Percentiles rank a stretch among this genome's conserved stretches.
phyloP scores from a whole-genome alignment of 2,329 filamentous ascomycete species.

The Fusarium sp. region DNA sequence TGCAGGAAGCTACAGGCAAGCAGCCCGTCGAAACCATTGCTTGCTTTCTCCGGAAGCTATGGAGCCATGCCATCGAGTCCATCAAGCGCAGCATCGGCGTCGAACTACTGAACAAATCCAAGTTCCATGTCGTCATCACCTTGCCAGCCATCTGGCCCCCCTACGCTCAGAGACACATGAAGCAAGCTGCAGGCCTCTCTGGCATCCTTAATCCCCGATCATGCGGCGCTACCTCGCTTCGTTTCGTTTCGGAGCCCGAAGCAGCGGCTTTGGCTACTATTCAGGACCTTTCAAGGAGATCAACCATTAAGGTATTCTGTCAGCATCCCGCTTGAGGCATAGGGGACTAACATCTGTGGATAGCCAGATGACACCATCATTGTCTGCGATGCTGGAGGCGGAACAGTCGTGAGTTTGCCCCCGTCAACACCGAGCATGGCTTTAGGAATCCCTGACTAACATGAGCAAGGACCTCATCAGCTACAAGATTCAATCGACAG shows the following conservation, averaged over 20 bases:
- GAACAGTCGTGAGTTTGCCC: slow-evolving; percentile 48
- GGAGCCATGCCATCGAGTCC: slow-evolving; percentile 45
- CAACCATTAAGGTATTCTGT: slow-evolving; percentile 33
- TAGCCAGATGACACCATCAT: slow-evolving; percentile 44
- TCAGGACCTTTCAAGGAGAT: slow-evolving; percentile 41
- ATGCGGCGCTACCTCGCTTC: slow-evolving; percentile 47
- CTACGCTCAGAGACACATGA: slow-evolving; percentile 54
- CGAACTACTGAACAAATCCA: slow-evolving; percentile 26
- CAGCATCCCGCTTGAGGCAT: accelerated
- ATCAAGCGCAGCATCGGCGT: slow-evolving; percentile 41
- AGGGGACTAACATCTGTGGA: accelerated
- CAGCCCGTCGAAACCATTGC: slow-evolving; percentile 47
- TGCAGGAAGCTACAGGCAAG: slow-evolving; percentile 21
- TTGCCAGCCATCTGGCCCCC: slow-evolving; percentile 60
- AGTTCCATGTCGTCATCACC: slow-evolving; percentile 55
- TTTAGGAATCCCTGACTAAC: accelerated
- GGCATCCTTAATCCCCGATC: slow-evolving; percentile 50
- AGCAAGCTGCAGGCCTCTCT: slow-evolving; percentile 47
- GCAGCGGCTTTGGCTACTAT: slow-evolving; percentile 57
- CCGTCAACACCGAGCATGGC: not conserved
- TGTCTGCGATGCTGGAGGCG: slow-evolving; percentile 54
- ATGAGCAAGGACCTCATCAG: slow-evolving; percentile 54
- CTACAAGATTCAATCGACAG: slow-evolving; percentile 44
- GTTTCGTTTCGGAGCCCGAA: slow-evolving; percentile 59
- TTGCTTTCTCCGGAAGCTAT: slow-evolving; percentile 49